Evolutionary conservation across 129 eudicot genomes (phyloP).

Genomic region (Ambrosia artemisiifolia): DNA sequence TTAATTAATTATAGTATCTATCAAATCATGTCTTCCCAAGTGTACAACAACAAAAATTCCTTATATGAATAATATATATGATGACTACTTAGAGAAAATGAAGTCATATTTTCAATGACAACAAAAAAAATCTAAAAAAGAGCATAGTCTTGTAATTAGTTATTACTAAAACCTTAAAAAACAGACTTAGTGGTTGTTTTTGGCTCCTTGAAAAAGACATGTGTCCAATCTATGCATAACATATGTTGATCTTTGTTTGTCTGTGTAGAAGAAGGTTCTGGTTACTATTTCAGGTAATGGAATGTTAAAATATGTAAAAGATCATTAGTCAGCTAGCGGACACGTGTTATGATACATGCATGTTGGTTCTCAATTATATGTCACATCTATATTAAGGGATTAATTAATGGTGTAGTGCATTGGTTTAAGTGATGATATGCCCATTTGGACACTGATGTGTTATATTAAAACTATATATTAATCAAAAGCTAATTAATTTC

Average conservation of each 20-base stretch:
- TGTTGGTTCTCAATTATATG: conserved; percentile 21
- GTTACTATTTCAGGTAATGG: conserved; percentile 43
- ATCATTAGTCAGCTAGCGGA: conserved; percentile 44
- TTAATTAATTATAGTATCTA: not conserved
- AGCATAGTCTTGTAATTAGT: conserved; percentile 7
- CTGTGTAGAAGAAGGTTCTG: conserved; percentile 43
- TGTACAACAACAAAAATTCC: conserved; percentile 30
- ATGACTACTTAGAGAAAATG: conserved; percentile 23
- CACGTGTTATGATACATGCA: conserved; percentile 46
- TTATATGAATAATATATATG: conserved; percentile 13
- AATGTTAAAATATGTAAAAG: conserved; percentile 29
- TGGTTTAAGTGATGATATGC: conserved; percentile 33
- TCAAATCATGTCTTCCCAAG: conserved; percentile 15
- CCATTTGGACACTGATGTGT: conserved; percentile 33
- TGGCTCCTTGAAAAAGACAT: conserved; percentile 43
- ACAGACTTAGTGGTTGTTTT: conserved; percentile 51
- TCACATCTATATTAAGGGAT: conserved; percentile 20
- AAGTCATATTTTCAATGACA: conserved; percentile 28
- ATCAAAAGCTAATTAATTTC: conserved; percentile 21
- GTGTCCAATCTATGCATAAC: conserved; percentile 38
- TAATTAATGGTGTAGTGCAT: conserved; percentile 33
- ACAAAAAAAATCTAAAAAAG: conserved; percentile 29
- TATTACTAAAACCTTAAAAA: conserved; percentile 24
- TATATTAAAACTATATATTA: conserved; percentile 28
- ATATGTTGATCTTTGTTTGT: conserved; percentile 40